Evolutionary conservation across 2,329 filamentous ascomycete genomes (phyloP), one percentile per base, ranked within the genome.

Genomic region (Byssoonygena ceratinophila): DNA sequence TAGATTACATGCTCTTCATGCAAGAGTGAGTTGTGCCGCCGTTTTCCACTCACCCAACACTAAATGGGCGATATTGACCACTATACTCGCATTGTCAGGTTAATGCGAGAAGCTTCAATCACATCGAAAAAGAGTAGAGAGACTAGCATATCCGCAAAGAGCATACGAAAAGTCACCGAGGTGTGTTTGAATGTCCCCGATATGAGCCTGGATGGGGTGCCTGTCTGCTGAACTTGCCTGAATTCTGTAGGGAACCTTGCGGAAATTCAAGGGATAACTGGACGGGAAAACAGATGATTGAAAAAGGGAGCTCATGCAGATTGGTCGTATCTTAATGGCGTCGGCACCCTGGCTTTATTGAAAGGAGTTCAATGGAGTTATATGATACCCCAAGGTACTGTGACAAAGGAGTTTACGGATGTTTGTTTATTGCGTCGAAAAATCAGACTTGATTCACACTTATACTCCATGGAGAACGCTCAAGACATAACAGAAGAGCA

Each of bases 1-100:
- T 94, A 54, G 82, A 92, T 64, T 94, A 94, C 59, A 79, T 87
- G 58, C 75, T 92, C 1, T 94, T 94, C 60, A 83, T 94, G 63
- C 75, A 81, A 66, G 76, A 79, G 77, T 81, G 69, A 57, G 75
- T 66, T 29, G 14, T n/a, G 16, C 6, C 12, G 34, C n/a, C n/a
- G n/a, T n/a, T n/a, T n/a, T n/a, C n/a, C 27, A 27, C 36, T 29
- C 11, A 25, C 39, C 14, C n/a, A 2, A n/a, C n/a, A 9, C 4
- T 11, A 14, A 25, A 46, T 18, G 36, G 6, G 16, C 37, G 45
- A 40, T 49, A 36, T 39, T 48, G 47, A 51, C 31, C 49, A 36
- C 29, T 14, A 34, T 49, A 11, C 7, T 23, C 45, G 40, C 23
- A 22, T 39, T 53, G 22, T 45, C 59, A 90, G 86, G 40, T 74